These are phyloP conservation scores for Phytophthora pinifolia DNA, from an alignment of 352 stramenopile species.

Conservation along the genomic window DNA sequence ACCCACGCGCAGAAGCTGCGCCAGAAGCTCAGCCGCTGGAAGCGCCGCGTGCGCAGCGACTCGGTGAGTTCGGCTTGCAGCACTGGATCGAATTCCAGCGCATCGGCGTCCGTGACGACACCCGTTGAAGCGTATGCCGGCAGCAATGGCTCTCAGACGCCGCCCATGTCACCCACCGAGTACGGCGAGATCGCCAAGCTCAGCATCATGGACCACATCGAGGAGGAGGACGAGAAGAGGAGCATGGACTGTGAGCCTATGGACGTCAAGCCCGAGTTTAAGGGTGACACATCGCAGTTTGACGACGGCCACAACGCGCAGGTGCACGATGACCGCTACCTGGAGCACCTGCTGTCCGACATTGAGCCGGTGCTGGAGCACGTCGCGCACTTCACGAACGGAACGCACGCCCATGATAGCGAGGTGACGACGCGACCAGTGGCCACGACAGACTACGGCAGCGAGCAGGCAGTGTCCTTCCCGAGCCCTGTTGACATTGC, in stretches of 20 bases:
- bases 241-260: conserved; percentile 25
- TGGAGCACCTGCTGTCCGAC: conserved; percentile 48
- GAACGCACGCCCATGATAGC: conserved; percentile 4
- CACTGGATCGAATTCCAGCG: conserved; percentile 26
- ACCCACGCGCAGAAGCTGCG: conserved; percentile 70
- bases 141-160: conserved; percentile 20
- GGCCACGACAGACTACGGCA: conserved; percentile 21
- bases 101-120: conserved; percentile 20
- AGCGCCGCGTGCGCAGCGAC: conserved; percentile 44
- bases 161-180: conserved; percentile 30
- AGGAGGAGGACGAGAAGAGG: conserved; percentile 27
- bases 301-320: conserved; percentile 17
- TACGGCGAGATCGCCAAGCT: conserved; percentile 28
- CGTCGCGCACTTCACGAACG: conserved; percentile 49
- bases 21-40: conserved; percentile 65
- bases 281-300: conserved; percentile 17
- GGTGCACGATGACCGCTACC: conserved; percentile 38
- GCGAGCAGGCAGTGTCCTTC: conserved; percentile 25
- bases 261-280: conserved; percentile 21
- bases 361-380: conserved; percentile 55
- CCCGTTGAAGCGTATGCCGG: conserved; percentile 5
- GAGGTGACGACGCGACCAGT: conserved; percentile 19
- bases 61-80: conserved; percentile 16
- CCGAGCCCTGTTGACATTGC: conserved; percentile 13
- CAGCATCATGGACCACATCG: conserved; percentile 29